Percentiles rank a stretch among this genome's conserved stretches.
Evolutionary conservation across 257 asterid genomes (phyloP).

Genomic region (Phtheirospermum japonicum): DNA sequence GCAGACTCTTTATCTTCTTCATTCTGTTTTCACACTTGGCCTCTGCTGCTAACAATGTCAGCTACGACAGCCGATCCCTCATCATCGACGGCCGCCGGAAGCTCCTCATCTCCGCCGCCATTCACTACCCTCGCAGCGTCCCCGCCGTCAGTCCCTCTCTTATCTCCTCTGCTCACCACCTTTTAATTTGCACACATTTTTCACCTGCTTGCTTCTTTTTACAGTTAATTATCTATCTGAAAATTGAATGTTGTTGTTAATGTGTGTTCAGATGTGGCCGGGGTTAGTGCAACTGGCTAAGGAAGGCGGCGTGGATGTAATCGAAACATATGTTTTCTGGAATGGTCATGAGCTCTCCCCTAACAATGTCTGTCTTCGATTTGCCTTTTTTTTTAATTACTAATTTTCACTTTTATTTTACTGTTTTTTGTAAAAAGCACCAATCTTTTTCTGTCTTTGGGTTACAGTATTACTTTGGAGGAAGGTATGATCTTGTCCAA

Average conservation of each 20-base stretch:
- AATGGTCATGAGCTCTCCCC: constrained; percentile 90
- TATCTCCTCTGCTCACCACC: not conserved
- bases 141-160: constrained; percentile 62
- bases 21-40: constrained; percentile 9
- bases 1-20: constrained; percentile 12
- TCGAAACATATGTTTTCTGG: constrained; percentile 94
- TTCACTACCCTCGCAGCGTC: constrained; percentile 95
- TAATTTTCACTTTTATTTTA: not conserved
- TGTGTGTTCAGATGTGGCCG: constrained; percentile 78
- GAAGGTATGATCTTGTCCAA: constrained; percentile 76
- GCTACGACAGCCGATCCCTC: constrained; percentile 76
- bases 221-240: not conserved
- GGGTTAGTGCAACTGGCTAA: constrained; percentile 70
- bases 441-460: not conserved
- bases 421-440: not conserved
- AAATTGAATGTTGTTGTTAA: not conserved
- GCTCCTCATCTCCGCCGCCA: constrained; percentile 80
- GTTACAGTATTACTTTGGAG: constrained; percentile 79
- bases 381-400: constrained; percentile 21
- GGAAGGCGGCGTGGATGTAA: constrained; percentile 81
- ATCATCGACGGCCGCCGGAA: constrained; percentile 80
- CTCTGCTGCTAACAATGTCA: constrained; percentile 51
- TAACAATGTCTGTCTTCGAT: constrained; percentile 39
- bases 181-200: not conserved
- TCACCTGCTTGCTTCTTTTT: not conserved